These are phyloP conservation scores for Anastatica hierochuntica DNA, from an alignment of 345 rosid genomes.

Conservation along the genomic window DNA sequence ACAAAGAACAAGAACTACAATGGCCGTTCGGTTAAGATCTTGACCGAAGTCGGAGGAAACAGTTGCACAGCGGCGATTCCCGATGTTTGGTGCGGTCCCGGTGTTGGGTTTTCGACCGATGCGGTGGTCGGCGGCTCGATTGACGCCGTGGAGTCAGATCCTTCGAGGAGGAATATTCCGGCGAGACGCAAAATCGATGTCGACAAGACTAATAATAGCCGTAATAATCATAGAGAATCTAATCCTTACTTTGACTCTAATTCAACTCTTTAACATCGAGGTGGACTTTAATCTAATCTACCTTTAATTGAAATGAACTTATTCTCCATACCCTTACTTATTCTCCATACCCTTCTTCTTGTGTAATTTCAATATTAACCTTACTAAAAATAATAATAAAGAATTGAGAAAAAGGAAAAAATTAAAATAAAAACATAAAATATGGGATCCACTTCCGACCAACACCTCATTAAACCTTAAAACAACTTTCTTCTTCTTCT, in stretches of 20 bases:
- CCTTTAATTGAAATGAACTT: too few species aligned
- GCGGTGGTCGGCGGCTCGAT: constrained; percentile 46
- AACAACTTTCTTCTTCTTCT: too few species aligned
- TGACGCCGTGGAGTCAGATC: constrained; percentile 38
- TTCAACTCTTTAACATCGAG: too few species aligned
- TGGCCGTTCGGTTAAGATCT: constrained; percentile 18
- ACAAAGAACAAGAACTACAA: constrained; percentile 28
- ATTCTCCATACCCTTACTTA: too few species aligned
- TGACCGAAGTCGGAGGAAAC: constrained; percentile 10
- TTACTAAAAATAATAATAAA: too few species aligned
- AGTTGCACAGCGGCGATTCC: constrained; percentile 47
- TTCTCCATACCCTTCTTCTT: too few species aligned
- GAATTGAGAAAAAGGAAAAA: too few species aligned
- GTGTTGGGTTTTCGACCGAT: constrained; percentile 73
- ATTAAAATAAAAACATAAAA: too few species aligned
- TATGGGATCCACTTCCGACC: too few species aligned
- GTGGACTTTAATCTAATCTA: too few species aligned
- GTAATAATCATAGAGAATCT: constrained; percentile 33
- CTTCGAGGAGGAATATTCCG: constrained; percentile 45
- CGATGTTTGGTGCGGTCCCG: constrained; percentile 97
- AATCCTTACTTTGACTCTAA: constrained; percentile 39
- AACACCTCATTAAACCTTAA: too few species aligned
- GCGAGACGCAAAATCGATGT: constrained; percentile 62
- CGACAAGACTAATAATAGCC: constrained; percentile 27
- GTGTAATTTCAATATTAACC: too few species aligned